Evolutionary conservation across 371 early-diverging fungal genomes (phyloP).

Genomic region (Mucor ambiguus): DNA sequence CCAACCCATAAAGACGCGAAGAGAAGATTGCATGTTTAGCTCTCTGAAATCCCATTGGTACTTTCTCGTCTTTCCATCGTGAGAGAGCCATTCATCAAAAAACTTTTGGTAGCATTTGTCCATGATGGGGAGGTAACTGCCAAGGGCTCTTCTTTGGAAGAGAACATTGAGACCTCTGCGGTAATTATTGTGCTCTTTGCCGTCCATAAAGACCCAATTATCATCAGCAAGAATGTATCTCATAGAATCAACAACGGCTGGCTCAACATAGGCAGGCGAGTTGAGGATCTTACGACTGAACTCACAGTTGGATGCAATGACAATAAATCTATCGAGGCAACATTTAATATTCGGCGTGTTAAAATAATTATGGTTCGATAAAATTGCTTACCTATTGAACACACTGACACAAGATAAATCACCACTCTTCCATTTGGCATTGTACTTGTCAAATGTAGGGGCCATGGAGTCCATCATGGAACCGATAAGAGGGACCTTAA

Average conservation of each 20-base stretch:
- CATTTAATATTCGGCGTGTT: background rate
- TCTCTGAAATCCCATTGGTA: conserved; percentile 32
- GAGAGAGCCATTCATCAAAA: conserved; percentile 29
- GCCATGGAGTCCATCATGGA: conserved; percentile 34
- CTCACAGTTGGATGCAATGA: conserved; percentile 34
- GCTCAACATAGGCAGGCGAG: conserved; percentile 26
- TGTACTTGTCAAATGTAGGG: conserved; percentile 36
- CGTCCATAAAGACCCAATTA: conserved; percentile 35
- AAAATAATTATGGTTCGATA: conserved; percentile 7
- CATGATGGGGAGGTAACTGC: conserved; percentile 25
- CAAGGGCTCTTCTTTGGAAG: conserved; percentile 30
- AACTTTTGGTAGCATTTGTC: conserved; percentile 20
- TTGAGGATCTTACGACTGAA: conserved; percentile 32
- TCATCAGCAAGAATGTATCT: conserved; percentile 28
- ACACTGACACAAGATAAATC: conserved; percentile 33
- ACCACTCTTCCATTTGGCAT: conserved; percentile 35
- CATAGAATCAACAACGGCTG: conserved; percentile 34
- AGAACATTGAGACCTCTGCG: conserved; percentile 30
- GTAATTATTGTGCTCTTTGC: conserved; percentile 26
- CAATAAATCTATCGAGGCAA: conserved; percentile 25
- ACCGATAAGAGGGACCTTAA: conserved; percentile 32
- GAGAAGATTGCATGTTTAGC: conserved; percentile 30
- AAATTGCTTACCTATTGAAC: conserved; percentile 25
- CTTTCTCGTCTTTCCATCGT: conserved; percentile 17
- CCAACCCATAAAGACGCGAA: conserved; percentile 35